Evolutionary conservation across 306 rosid species (phyloP), one percentile per base, ranked within the genome.

Genomic region (Erythrophleum fordii): DNA sequence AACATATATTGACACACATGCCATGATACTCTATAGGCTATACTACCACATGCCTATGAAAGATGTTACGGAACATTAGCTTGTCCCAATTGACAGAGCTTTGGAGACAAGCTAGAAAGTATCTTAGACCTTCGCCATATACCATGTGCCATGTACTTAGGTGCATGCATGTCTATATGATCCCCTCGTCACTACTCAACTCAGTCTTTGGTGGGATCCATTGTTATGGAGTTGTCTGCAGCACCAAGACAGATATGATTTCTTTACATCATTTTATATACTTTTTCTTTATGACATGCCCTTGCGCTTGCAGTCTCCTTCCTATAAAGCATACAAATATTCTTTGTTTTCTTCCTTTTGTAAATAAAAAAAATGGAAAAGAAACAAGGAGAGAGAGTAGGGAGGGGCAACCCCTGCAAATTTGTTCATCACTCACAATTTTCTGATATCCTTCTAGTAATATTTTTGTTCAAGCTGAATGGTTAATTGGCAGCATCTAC

Each of bases 191-290:
- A 16, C 28, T 23, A 58, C 34, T 31, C 34, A 11, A 26, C 34
- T 58, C 34, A 72, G 59, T 53, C 66, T 25, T 53, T 41, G 23
- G 68, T 55, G 68, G 78, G 65, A 20, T 56, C 76, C 34, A 44
- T 69, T 22, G 14, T 11, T 25, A 20, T 69, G 37, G 56, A 45
- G 5, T n/a, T 69, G 41, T 69, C 75, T 46, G 16, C 58, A 45
- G 11, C 23, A 16, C 12, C 5, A 23, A 16, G 25, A 69, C 59
- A 46, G 8, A 45, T 46, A 28, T 25, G 31, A 69, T 69, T 69
- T 46, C 52, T 59, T 26, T 59, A 12, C 13, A 25, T 8, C 66
- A 25, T 58, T 58, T 52, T 59, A 6, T 23, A 11, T 59, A 7
- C 0, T 4, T 60, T 11, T 29, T 26, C 1, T 0, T 12, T 1